A percentile compares a stretch with the other conserved stretches of the same genome.
Evolutionary conservation across 75 land plant species (phyloP).

Genomic region (Selaginella tamariscina): DNA sequence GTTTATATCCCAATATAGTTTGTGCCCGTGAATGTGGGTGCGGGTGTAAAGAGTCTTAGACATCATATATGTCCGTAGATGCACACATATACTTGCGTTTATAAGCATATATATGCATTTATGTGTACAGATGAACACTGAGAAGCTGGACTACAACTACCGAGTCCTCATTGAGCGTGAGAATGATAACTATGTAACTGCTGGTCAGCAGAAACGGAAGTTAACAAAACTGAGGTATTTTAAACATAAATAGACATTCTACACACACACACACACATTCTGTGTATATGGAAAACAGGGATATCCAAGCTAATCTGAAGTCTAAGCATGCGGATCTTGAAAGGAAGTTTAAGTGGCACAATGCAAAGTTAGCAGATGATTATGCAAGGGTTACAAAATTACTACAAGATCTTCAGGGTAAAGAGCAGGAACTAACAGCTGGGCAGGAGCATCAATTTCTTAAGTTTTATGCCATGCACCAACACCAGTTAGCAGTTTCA

Average conservation of each 20-base stretch:
- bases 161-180: constrained; percentile 27
- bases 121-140: constrained; percentile 27
- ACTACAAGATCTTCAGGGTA: constrained; percentile 25
- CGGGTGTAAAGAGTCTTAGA: background rate
- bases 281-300: too few species aligned
- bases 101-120: too few species aligned
- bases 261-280: too few species aligned
- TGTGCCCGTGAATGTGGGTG: background rate
- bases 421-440: constrained; percentile 19
- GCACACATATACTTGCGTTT: too few species aligned
- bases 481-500: constrained; percentile 17
- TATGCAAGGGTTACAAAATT: constrained; percentile 21
- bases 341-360: constrained; percentile 17
- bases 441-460: constrained; percentile 17
- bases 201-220: constrained; percentile 31
- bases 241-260: too few species aligned
- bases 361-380: constrained; percentile 20
- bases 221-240: constrained; percentile 28
- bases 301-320: constrained; percentile 18
- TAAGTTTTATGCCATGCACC: constrained; percentile 28
- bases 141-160: constrained; percentile 31
- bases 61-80: too few species aligned
- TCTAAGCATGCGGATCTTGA: constrained; percentile 19
- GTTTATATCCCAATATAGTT: background rate
- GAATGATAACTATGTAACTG: constrained; percentile 24